Conservation (phyloP, 2,329 filamentous ascomycete genomes). For the Hypomyces perniciosus region DNA sequence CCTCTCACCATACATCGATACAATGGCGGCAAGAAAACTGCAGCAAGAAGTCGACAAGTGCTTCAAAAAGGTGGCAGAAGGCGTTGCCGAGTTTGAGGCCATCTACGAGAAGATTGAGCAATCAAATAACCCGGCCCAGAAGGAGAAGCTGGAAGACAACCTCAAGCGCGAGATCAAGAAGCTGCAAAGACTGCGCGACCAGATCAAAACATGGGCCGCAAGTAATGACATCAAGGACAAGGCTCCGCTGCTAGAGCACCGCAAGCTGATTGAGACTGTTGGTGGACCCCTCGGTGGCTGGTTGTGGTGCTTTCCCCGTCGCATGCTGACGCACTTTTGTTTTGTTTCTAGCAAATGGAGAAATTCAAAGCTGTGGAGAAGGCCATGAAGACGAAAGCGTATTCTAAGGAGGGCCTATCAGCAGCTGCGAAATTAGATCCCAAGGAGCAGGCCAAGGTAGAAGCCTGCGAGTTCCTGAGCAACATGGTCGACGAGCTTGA, state of each 20-base stretch:
- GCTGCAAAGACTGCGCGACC: conserved; percentile 90
- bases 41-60: conserved; percentile 98
- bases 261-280: conserved; percentile 96
- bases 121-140: conserved; percentile 86
- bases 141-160: conserved; percentile 96
- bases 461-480: conserved; percentile 79
- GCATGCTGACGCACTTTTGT: conserved; percentile 3
- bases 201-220: conserved; percentile 99
- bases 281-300: conserved; percentile 27
- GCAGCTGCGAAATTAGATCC: conserved; percentile 90
- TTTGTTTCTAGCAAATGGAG: conserved; percentile 78
- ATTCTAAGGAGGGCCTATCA: conserved; percentile 94
- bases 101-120: conserved; percentile 98
- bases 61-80: conserved; percentile 97
- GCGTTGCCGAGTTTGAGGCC: conserved; percentile 82
- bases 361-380: conserved; percentile 99
- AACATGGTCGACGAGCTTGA: conserved; percentile 88
- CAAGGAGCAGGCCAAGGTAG: conserved; percentile 92
- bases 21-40: conserved; percentile 92
- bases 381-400: conserved; percentile 99
- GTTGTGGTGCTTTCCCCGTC: conserved; percentile 7
- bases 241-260: conserved; percentile 84
- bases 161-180: conserved; percentile 99
- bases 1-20: conserved; percentile 24
- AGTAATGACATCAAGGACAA: conserved; percentile 99